Conservation (phyloP, 352 stramenopile species). For the Phytophthora ohioensis region DNA sequence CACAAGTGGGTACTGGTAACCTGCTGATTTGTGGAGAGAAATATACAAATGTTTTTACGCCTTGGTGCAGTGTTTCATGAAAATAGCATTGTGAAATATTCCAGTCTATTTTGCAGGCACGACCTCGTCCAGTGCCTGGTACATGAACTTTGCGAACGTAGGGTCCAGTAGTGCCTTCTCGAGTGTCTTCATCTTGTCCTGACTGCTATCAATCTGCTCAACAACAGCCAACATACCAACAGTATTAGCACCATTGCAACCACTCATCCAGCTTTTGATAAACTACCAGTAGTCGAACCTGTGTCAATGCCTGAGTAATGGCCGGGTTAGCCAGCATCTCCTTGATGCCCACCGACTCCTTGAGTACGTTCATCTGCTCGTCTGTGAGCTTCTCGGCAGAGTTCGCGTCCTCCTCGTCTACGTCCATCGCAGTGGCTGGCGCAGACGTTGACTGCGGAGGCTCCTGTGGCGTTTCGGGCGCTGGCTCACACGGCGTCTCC, state of each 20-base stretch:
- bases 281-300: constrained; percentile 45
- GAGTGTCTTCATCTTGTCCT: constrained; percentile 74
- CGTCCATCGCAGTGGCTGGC: constrained; percentile 21
- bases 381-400: constrained; percentile 52
- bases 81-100: constrained; percentile 6
- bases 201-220: constrained; percentile 68
- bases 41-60: no score
- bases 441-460: constrained; percentile 7
- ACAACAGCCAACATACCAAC: constrained; percentile 7
- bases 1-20: no score
- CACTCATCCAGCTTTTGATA: not conserved
- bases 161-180: constrained; percentile 81
- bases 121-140: constrained; percentile 73
- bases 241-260: not conserved
- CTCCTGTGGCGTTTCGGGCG: constrained; percentile 23
- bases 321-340: constrained; percentile 58
- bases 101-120: constrained; percentile 34
- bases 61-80: not conserved
- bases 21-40: no score
- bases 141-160: constrained; percentile 83
- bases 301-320: constrained; percentile 54
- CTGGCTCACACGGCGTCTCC: constrained; percentile 60
- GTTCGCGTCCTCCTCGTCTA: constrained; percentile 50
- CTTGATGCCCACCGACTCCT: constrained; percentile 43
- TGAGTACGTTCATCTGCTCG: constrained; percentile 60